Evolutionary conservation across 2,329 filamentous ascomycete genomes (phyloP).

Genomic region (Claviceps africana): DNA sequence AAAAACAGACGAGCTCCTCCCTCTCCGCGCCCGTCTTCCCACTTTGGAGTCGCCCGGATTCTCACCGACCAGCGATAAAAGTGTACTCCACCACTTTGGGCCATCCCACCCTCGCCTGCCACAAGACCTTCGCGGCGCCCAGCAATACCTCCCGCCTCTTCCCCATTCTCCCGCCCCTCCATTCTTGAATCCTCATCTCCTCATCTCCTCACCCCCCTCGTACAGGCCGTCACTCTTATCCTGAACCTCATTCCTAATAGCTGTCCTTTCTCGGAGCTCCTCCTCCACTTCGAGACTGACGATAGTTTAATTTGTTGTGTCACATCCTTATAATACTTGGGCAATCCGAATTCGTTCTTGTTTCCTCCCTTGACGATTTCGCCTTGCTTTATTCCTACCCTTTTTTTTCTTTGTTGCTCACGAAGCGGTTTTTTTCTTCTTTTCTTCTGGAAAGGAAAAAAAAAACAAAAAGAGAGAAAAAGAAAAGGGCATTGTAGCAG

Average conservation of each 20-base stretch:
- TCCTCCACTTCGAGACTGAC: slow-evolving; percentile 5
- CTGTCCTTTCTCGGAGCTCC: slow-evolving; percentile 4
- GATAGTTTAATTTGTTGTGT: not conserved
- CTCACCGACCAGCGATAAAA: not conserved
- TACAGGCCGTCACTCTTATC: not conserved
- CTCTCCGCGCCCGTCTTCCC: not conserved
- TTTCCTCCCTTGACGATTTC: slow-evolving; percentile 3
- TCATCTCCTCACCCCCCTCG: not conserved
- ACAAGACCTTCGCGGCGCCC: not conserved
- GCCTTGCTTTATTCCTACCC: not conserved
- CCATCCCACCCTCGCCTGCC: not conserved
- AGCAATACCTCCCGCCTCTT: not conserved
- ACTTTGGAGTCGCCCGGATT: not conserved
- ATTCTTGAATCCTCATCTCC: not conserved
- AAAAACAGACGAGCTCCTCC: not conserved
- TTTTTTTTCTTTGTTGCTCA: not conserved
- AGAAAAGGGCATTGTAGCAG: slow-evolving; percentile 3
- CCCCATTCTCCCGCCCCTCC: not conserved
- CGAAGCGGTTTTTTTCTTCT: slow-evolving; percentile 1
- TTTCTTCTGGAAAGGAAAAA: not conserved
- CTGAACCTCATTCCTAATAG: not conserved
- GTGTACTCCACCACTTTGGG: not conserved
- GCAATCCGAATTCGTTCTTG: slow-evolving; percentile 3
- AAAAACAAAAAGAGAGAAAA: not conserved
- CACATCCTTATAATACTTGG: not conserved